A percentile compares a stretch with the other conserved stretches of the same genome.
These are phyloP conservation scores for Metschnikowia corniflorae DNA, from an alignment of 805 yeast species.

Conservation along the genomic window DNA sequence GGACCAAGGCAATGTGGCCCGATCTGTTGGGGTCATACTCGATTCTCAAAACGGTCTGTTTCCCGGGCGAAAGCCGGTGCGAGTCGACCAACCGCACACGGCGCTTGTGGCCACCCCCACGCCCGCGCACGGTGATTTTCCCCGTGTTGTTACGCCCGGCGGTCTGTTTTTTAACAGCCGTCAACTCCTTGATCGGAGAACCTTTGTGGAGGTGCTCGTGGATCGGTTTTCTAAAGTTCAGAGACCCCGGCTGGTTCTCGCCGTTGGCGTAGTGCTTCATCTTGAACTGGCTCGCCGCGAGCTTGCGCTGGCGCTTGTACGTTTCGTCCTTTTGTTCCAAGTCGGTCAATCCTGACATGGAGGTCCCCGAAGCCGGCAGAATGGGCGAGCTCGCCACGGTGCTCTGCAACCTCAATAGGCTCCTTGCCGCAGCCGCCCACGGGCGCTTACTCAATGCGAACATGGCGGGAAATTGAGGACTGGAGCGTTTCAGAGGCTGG, in stretches of 20 bases:
- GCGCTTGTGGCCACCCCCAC: slow-evolving; percentile 96
- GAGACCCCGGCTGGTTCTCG: slow-evolving; percentile 72
- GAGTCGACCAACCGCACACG: slow-evolving; percentile 83
- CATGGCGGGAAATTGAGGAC: slow-evolving; percentile 16
- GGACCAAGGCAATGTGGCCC: slow-evolving; percentile 84
- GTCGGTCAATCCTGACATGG: slow-evolving; percentile 50
- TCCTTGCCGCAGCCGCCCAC: slow-evolving; percentile 13
- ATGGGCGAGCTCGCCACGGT: slow-evolving; percentile 8
- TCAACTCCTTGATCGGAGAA: slow-evolving; percentile 70
- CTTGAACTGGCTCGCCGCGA: slow-evolving; percentile 64
- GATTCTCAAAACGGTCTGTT: slow-evolving; percentile 76
- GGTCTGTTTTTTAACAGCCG: slow-evolving; percentile 64
- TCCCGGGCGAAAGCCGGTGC: slow-evolving; percentile 62
- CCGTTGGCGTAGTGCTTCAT: slow-evolving; percentile 74
- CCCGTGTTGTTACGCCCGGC: slow-evolving; percentile 93
- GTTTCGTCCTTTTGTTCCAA: slow-evolving; percentile 76
- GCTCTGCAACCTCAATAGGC: slow-evolving; percentile 16
- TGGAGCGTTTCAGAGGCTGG: too few species aligned
- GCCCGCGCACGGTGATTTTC: slow-evolving; percentile 83
- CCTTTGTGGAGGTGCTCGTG: slow-evolving; percentile 87
- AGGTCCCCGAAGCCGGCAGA: slow-evolving; percentile 3
- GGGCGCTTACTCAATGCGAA: slow-evolving; percentile 16
- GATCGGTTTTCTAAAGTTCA: slow-evolving; percentile 86
- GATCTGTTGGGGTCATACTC: slow-evolving; percentile 96
- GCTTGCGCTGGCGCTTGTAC: slow-evolving; percentile 66